Percentiles rank a stretch among this genome's conserved stretches.
phyloP scores from a whole-genome alignment of 441 rosid species.

The Dalechampia spathulata region DNA sequence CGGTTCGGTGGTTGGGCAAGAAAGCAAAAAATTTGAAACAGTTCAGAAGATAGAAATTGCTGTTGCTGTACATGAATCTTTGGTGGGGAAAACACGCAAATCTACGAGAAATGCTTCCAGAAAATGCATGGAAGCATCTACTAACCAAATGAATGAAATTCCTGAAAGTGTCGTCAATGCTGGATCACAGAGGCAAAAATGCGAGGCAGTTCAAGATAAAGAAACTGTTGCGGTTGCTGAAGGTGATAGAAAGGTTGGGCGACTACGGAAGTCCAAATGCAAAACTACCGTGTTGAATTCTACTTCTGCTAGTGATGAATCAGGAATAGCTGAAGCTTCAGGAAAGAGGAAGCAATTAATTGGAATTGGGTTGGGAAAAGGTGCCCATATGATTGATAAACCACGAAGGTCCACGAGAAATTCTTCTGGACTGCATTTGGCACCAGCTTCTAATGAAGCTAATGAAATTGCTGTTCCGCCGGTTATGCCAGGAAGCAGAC shows the following conservation, averaged over 20 bases:
- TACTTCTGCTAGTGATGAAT: background rate
- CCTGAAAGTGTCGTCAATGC: too few species aligned
- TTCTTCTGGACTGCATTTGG: conserved; percentile 12
- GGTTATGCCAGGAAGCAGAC: conserved; percentile 13
- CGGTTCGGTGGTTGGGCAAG: conserved; percentile 3
- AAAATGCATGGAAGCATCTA: too few species aligned
- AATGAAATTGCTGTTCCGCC: conserved; percentile 10
- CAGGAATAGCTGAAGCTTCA: background rate
- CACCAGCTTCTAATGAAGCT: background rate
- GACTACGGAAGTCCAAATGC: too few species aligned
- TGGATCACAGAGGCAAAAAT: too few species aligned
- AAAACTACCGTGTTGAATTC: too few species aligned
- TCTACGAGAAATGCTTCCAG: too few species aligned
- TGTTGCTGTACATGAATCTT: background rate
- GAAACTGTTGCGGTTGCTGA: too few species aligned
- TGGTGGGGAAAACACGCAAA: conserved; percentile 9
- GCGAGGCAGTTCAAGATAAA: too few species aligned
- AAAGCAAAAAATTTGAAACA: conserved; percentile 10
- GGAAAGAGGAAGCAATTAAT: background rate
- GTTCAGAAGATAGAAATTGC: too few species aligned
- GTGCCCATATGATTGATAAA: background rate
- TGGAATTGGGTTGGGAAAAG: conserved; percentile 5
- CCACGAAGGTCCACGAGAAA: conserved; percentile 16
- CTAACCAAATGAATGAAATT: too few species aligned
- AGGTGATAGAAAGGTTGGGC: too few species aligned